These are phyloP conservation scores for Epichloe coenophiala DNA, from an alignment of 2,329 filamentous ascomycete species.

Conservation along the genomic window DNA sequence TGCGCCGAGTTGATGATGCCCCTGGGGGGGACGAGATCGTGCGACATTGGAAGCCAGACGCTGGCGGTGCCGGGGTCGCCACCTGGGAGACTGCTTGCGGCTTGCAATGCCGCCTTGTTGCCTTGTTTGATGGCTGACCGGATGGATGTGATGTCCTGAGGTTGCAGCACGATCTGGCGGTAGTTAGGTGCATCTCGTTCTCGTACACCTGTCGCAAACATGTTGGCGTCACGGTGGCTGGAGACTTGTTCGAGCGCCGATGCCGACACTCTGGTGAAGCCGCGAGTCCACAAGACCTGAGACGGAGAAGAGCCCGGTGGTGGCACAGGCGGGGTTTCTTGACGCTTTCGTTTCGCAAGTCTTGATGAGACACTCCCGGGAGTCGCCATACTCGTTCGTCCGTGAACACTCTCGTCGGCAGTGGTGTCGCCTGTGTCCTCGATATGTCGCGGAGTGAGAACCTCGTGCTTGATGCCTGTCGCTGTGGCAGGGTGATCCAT, in stretches of 20 bases:
- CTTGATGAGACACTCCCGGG: conserved; percentile 24
- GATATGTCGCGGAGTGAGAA: conserved; percentile 36
- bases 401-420: conserved; percentile 36
- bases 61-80: conserved; percentile 42
- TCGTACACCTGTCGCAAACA: conserved; percentile 63
- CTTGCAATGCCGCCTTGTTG: conserved; percentile 48
- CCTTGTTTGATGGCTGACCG: conserved; percentile 64
- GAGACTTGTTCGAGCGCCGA: conserved; percentile 65
- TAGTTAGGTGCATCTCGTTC: conserved; percentile 67
- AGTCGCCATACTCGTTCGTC: conserved; percentile 23
- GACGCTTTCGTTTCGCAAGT: conserved; percentile 43
- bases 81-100: conserved; percentile 46
- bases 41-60: conserved; percentile 54
- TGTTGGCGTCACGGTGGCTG: conserved; percentile 64
- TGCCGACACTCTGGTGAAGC: conserved; percentile 58
- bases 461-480: conserved; percentile 45
- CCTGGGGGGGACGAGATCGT: conserved; percentile 67
- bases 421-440: conserved; percentile 44
- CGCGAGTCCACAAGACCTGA: conserved; percentile 62
- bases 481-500: conserved; percentile 26
- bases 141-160: conserved; percentile 67
- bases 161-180: conserved; percentile 56
- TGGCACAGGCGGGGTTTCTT: conserved; percentile 33
- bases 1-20: conserved; percentile 89
- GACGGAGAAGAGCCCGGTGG: conserved; percentile 45